Evolutionary conservation across 768 basidiomycete genomes (phyloP).

Genomic region (Boletus sp.): DNA sequence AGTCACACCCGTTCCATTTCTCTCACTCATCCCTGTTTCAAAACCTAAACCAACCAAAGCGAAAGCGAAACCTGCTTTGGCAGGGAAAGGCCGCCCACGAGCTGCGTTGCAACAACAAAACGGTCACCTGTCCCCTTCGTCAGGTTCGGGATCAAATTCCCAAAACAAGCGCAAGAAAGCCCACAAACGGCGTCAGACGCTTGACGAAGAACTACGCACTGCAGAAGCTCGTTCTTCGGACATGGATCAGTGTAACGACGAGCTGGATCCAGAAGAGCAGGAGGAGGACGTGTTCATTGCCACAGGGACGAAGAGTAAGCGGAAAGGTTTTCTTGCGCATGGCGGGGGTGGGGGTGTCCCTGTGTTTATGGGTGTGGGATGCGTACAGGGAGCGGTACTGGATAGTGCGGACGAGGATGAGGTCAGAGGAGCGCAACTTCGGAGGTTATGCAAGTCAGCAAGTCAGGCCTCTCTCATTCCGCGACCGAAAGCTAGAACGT

Average conservation of each 20-base stretch:
- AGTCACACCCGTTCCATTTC: constrained; percentile 13
- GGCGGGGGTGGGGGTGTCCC: constrained; percentile 73
- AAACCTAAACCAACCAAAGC: constrained; percentile 11
- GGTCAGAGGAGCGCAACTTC: not conserved
- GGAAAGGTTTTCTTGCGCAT: constrained; percentile 64
- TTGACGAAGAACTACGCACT: constrained; percentile 64
- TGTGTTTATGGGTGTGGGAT: constrained; percentile 70
- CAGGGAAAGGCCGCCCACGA: constrained; percentile 21
- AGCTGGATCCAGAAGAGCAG: constrained; percentile 36
- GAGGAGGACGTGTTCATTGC: constrained; percentile 49
- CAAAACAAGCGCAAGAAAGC: constrained; percentile 21
- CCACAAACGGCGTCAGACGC: constrained; percentile 46
- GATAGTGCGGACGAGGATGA: constrained; percentile 20
- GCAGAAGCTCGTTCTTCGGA: constrained; percentile 39
- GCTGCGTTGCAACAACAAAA: constrained; percentile 1
- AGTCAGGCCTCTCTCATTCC: constrained; percentile 26
- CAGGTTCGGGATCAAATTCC: constrained; percentile 12
- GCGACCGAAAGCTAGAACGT: constrained; percentile 19
- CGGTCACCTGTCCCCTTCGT: not conserved
- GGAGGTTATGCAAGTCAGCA: constrained; percentile 6
- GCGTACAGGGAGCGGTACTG: constrained; percentile 52
- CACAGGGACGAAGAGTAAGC: constrained; percentile 53
- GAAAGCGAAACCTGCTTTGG: constrained; percentile 15
- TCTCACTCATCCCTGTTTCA: constrained; percentile 25
- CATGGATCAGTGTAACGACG: constrained; percentile 35